Base-by-base conservation (phyloP, 345 rosid species). In the Gossypium herbaceum region DNA sequence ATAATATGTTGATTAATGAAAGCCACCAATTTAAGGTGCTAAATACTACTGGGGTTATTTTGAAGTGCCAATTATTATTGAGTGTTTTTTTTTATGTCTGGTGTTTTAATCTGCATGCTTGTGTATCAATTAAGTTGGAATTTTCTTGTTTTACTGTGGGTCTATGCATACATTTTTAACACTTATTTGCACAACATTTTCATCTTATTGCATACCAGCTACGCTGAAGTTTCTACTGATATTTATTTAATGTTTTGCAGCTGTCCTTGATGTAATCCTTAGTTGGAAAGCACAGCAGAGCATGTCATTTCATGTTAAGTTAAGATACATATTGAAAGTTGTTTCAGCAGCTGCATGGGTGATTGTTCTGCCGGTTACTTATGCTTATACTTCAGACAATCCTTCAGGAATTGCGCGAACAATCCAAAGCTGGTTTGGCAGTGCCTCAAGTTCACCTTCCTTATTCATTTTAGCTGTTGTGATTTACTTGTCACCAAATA, bases 301-400 rank as follows among this genome's bases (percentile, higher is more conserved):
- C 77, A 96, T 96, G 99, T 87, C 99, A 71, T 82, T 90, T 69
- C 89, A 90, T 83, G 99, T 93, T 75, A 90, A 95, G 85, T 86
- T 95, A 81, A 89, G 99, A 88, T 96, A 89, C 84, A 86, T 93
- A 82, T 85, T 96, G 84, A 96, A 96, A 83, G 94, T 92, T 67
- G 71, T 90, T 76, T 93, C 98, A 25, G 94, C 99, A 76, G 97
- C 98, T 73, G 91, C 94, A 8, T 96, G 99, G 99, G 98, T 90
- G 58, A 85, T 96, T 61, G 68, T 93, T 80, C 84, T 96, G 54
- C 97, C 99, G 1, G 97, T 96, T 67, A 90, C 99, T 27, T 96
- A 96, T 77, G 98, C 99, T 27, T 96, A 92, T 68, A 85, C 90
- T 58, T 92, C 92, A 94, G 85, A 89, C 78, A 88, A 90, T 76